Base-by-base conservation (phyloP, 208 protist species). In the Leishmania guyanensis region DNA sequence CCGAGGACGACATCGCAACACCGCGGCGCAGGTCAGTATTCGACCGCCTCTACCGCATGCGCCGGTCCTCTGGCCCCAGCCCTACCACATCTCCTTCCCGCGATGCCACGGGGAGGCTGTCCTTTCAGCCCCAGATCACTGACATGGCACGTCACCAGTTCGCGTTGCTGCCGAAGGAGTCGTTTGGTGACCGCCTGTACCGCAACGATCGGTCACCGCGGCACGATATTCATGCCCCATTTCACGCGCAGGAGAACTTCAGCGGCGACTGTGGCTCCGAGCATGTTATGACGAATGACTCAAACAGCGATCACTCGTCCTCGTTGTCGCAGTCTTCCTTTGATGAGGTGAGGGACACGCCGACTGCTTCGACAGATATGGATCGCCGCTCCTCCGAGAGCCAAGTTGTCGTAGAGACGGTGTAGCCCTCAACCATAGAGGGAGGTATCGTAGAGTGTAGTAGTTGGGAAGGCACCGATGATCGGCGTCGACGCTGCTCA, bases 51-150 rank as follows among this genome's bases (percentile, higher is more conserved):
- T 90, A 90, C 78, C 65, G 78, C 58, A 43, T 71, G 73, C 78
- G 56, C 14, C 71, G 74, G 66, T 78, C 74, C 36, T 77, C 77
- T 22, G 29, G 48, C 74, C 65, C 83, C 66, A 77, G 78, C 64
- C 77, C 82, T 36, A 29, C 77, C 79, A 74, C 73, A 80, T 81
- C 84, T 79, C 76, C 86, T 68, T 66, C 73, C 53, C 69, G 81
- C 64, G 36, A 39, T 71, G 60, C 68, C 12, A 26, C 39, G 8
- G 22, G 16, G 36, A 22, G 36, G 33, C 86, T 65, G 50, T 84
- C 87, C 36, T 91, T 90, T 64, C 85, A 84, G 33, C 89, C 91
- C 26, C 84, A 89, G 56, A 91, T 92, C 78, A 89, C 91, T 26
- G 87, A 84, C 43, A 36, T 86, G 66, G 91, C 89, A 12, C 78